Conservation (phyloP, 139 green algal species). For the Zygnema circumcarinatum region DNA sequence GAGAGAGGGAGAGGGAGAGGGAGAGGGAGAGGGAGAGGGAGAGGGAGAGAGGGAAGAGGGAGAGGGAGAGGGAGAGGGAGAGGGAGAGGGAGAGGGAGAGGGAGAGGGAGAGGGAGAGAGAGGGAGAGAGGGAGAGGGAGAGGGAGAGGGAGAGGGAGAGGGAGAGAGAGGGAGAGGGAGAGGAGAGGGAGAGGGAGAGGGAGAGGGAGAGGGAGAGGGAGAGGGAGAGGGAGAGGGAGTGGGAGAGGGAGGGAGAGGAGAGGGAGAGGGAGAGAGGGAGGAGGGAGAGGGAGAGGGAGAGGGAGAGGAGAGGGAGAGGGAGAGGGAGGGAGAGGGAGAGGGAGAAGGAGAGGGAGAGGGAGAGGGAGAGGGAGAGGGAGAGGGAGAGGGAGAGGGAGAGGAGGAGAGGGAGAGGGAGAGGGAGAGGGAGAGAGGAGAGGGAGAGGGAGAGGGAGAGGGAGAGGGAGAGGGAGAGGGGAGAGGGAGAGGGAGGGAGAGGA, state of each 20-base stretch:
- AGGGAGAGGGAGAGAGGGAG: not conserved
- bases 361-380: not conserved
- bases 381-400: too few relatives aligned
- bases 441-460: too few relatives aligned
- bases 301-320: too few relatives aligned
- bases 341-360: not conserved
- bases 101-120: not conserved
- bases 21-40: not conserved
- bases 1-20: not conserved
- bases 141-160: not conserved
- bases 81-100: not conserved
- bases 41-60: not conserved
- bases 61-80: not conserved
- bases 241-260: not conserved
- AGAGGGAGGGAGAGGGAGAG: not conserved
- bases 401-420: too few relatives aligned
- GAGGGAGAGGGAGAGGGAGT: not conserved
- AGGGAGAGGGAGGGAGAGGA: too few relatives aligned
- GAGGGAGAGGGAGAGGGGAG: too few relatives aligned
- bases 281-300: not conserved
- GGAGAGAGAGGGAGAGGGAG: not conserved
- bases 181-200: not conserved
- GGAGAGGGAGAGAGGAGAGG: too few relatives aligned
- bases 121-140: not conserved
- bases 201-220: not conserved